Base-by-base conservation (phyloP, 2,329 filamentous ascomycete genomes). In the Ascochyta koolunga region DNA sequence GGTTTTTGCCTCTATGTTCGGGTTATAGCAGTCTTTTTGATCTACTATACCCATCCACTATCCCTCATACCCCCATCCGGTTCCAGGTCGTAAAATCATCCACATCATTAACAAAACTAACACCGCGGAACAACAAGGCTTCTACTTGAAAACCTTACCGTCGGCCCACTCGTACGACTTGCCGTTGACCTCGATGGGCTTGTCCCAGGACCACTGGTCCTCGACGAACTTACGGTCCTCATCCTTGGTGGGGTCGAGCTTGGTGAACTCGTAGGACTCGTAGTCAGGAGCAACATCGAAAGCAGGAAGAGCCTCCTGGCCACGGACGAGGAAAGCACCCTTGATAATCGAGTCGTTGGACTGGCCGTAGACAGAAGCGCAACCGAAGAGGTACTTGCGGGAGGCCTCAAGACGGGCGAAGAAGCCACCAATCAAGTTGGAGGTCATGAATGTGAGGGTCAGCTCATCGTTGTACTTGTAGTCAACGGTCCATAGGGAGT, bases 381-480 rank as follows among this genome's bases (percentile, higher is more conserved):
- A 87, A 70, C 95, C 95, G 81, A 99, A 98, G 76, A 99, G 80
- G 86, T 91, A 96, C 89, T 99, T 99, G 84, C 95, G 93, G 76
- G 91, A 96, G 63, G 77, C 95, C 86, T 99, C 95, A 58, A 99
- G 91, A 84, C 95, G 95, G 78, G 87, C 86, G 83, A 97, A 96
- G 87, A 99, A 96, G 78, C 95, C 95, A 80, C 85, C 93, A 77
- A 99, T 93, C 79, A 98, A 83, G 87, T 99, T 99, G 85, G 89
- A 91, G 69, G 91, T 93, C 95, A 99, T 99, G 90, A 99, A 99
- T 74, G 89, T 90, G 79, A 95, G 83, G 75, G 91, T 97, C 67
- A 99, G 86, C 87, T 99, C 95, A 59, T 96, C 88, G 80, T 97
- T 96, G 86, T 99, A 99, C 88, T 96, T 97, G 88, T 96, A 99